These are phyloP conservation scores for Stagonosporopsis cucurbitacearum DNA, from an alignment of 2,329 filamentous ascomycete species.

Conservation along the genomic window DNA sequence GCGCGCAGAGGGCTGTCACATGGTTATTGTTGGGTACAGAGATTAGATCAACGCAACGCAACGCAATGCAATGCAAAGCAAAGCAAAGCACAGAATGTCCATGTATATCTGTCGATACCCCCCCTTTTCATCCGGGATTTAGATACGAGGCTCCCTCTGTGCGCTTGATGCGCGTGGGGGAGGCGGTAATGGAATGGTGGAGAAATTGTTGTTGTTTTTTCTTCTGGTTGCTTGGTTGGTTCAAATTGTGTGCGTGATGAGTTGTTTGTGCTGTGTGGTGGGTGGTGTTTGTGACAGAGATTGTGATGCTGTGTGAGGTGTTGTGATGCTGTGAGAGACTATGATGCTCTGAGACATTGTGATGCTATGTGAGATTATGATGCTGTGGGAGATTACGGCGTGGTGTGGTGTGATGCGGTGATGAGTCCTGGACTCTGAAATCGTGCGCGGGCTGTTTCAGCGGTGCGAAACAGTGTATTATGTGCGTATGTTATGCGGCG, in stretches of 20 bases:
- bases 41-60: too few species aligned
- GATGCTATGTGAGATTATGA: too few species aligned
- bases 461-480: neutral
- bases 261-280: neutral
- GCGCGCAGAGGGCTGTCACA: too few species aligned
- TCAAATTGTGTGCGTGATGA: neutral
- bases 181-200: constrained; percentile 16
- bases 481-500: neutral
- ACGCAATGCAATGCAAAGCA: too few species aligned
- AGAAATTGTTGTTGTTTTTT: neutral
- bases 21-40: constrained; percentile 11
- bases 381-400: neutral
- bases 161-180: neutral
- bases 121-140: too few species aligned
- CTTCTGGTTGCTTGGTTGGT: too few species aligned
- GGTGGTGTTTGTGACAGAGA: neutral
- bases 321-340: too few species aligned
- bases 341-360: too few species aligned
- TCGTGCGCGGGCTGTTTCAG: neutral
- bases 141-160: constrained; percentile 1
- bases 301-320: too few species aligned
- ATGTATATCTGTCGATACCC: constrained; percentile 17
- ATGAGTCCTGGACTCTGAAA: neutral
- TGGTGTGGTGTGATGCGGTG: too few species aligned
- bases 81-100: constrained; percentile 4